phyloP scores from a whole-genome alignment of 257 asterid genomes.

The Nicotiana noctiflora region DNA sequence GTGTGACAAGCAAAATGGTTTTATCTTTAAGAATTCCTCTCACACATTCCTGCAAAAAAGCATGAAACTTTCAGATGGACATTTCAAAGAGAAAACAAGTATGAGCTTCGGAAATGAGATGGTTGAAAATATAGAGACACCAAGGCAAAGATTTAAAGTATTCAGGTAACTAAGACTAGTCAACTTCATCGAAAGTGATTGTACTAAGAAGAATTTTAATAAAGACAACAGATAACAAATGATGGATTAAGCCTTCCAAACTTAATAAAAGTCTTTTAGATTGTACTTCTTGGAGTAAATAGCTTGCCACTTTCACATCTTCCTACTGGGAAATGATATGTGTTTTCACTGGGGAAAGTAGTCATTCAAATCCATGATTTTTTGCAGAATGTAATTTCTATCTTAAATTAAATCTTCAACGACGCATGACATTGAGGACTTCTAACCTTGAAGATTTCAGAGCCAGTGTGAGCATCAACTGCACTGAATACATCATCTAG shows the following conservation, averaged over 20 bases:
- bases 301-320: neutral
- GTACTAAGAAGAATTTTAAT: neutral
- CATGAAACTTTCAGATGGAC: neutral
- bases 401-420: neutral
- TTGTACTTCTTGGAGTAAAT: neutral
- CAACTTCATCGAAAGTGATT: neutral
- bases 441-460: constrained; percentile 83
- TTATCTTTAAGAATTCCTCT: constrained; percentile 75
- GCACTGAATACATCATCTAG: constrained; percentile 96
- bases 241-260: neutral
- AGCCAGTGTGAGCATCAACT: constrained; percentile 98
- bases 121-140: neutral
- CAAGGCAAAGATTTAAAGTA: neutral
- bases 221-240: neutral
- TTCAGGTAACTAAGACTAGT: neutral
- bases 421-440: neutral
- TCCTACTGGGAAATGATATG: neutral
- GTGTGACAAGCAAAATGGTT: constrained; percentile 82
- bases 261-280: neutral
- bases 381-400: neutral
- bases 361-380: neutral
- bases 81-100: neutral
- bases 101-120: neutral
- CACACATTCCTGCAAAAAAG: constrained; percentile 67
- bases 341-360: neutral